Evolutionary conservation across 2,329 filamentous ascomycete species (phyloP).

Genomic region (Chaetothyriales sp.): DNA sequence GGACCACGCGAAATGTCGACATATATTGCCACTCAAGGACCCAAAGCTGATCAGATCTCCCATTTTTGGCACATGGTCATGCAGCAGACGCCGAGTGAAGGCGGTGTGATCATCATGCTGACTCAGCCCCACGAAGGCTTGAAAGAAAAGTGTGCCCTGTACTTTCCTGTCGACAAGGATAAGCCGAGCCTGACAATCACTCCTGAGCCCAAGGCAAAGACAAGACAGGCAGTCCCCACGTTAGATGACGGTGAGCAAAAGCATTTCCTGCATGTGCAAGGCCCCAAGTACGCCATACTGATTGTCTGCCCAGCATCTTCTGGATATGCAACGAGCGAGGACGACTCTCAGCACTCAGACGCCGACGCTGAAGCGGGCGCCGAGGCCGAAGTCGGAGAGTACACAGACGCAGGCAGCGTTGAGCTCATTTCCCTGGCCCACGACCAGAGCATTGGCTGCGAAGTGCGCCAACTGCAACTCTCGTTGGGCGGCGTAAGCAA

Average conservation of each 20-base stretch:
- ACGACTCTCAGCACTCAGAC: neutral
- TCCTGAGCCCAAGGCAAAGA: conserved; percentile 37
- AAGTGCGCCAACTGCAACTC: conserved; percentile 59
- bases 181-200: conserved; percentile 34
- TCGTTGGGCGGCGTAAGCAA: conserved; percentile 40
- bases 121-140: conserved; percentile 72
- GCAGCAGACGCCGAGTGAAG: conserved; percentile 53
- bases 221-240: neutral
- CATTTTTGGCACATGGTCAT: conserved; percentile 96
- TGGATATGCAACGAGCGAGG: neutral
- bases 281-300: neutral
- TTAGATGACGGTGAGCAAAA: conserved; percentile 33
- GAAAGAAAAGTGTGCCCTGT: conserved; percentile 74
- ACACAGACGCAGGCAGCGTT: conserved; percentile 40
- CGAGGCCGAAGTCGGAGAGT: neutral
- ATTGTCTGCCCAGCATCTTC: conserved; percentile 1
- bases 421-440: conserved; percentile 43
- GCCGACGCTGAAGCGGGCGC: neutral
- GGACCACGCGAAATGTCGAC: conserved; percentile 26
- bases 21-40: conserved; percentile 81
- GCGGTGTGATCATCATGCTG: conserved; percentile 83
- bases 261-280: neutral
- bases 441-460: conserved; percentile 46
- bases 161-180: conserved; percentile 55
- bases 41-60: conserved; percentile 58